Base-by-base conservation (phyloP, 495 filamentous ascomycete species). In the Clavariopsis aquatica region DNA sequence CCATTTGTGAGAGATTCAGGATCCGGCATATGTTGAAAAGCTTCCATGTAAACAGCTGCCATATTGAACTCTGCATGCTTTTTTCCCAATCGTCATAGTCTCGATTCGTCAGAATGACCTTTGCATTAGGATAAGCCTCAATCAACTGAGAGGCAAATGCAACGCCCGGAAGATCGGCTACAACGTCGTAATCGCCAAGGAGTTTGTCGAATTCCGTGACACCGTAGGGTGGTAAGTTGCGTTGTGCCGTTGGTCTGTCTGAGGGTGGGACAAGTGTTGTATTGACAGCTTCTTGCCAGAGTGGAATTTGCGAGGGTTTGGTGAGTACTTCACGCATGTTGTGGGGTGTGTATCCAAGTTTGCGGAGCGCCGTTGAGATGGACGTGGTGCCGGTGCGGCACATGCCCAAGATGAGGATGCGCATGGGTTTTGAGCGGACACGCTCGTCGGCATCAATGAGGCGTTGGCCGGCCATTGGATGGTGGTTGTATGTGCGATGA, bases 151-250 rank as follows among this genome's bases (percentile, higher is more conserved):
- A 29, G 3, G 76, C 76, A 27, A 82, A 83, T 1, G 74, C 55
- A 12, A 64, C 55, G 15, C 55, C 61, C 0, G 75, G 73, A 9
- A 70, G 57, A 45, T 82, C 78, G 1, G 75, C 76, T 0, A 81
- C 71, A 22, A 79, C 80, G 45, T 73, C 69, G 65, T 70, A 71
- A 59, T 81, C 67, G 7, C 79, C 77, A 17, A 84, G 64, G 1
- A 84, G 9, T 5, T 69, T 57, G 67, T 84, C 81, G 26, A 81
- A 82, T 38, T 83, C 79, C n/a, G 73, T 55, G 8, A 24, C 13
- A 3, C 23, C 45, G 49, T 60, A 69, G 17, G 66, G 60, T 22
- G 46, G 49, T 5, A 82, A 1, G 1, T 63, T 53, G 17, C 80
- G 81, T 29, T 82, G 77, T 20, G 72, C 57, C 3, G 38, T 28